Evolutionary conservation across 164 flowering plant species (phyloP).

Genomic region (Tetrastigma voinierianum): DNA sequence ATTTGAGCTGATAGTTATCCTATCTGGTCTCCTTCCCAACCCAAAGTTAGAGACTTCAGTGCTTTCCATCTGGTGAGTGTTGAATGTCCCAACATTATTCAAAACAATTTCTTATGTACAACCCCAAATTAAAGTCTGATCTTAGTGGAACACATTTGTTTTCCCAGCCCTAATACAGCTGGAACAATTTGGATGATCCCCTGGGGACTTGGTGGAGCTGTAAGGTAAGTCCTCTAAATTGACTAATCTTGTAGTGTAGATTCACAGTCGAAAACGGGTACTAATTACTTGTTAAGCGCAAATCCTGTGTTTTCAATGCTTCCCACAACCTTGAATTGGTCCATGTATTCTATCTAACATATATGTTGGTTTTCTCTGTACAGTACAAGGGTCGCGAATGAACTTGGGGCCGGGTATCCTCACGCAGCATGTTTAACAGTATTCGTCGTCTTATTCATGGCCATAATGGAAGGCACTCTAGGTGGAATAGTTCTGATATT

Average conservation of each 20-base stretch:
- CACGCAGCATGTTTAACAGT: conserved; percentile 59
- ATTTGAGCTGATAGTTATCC: too few relatives aligned
- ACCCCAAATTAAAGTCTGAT: too few relatives aligned
- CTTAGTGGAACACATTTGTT: neutral
- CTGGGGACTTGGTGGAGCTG: conserved; percentile 65
- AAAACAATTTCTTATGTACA: neutral
- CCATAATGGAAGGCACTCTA: conserved; percentile 39
- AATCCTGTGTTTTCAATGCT: too few relatives aligned
- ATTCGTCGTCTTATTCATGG: conserved; percentile 40
- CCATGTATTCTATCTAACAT: neutral
- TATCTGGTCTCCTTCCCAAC: too few relatives aligned
- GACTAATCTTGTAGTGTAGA: neutral
- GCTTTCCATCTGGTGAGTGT: too few relatives aligned
- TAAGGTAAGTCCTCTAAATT: conserved; percentile 47
- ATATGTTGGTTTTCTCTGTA: neutral
- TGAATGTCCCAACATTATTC: too few relatives aligned
- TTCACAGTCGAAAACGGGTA: too few relatives aligned
- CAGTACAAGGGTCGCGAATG: conserved; percentile 86
- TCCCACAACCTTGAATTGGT: neutral
- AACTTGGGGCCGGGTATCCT: conserved; percentile 75
- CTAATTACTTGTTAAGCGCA: too few relatives aligned
- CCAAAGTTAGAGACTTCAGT: too few relatives aligned
- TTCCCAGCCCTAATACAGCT: conserved; percentile 59
- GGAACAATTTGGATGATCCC: conserved; percentile 65
- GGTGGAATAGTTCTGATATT: conserved; percentile 43